These are phyloP conservation scores for Saturnispora dispora DNA, from an alignment of 805 yeast genomes.

Conservation along the genomic window DNA sequence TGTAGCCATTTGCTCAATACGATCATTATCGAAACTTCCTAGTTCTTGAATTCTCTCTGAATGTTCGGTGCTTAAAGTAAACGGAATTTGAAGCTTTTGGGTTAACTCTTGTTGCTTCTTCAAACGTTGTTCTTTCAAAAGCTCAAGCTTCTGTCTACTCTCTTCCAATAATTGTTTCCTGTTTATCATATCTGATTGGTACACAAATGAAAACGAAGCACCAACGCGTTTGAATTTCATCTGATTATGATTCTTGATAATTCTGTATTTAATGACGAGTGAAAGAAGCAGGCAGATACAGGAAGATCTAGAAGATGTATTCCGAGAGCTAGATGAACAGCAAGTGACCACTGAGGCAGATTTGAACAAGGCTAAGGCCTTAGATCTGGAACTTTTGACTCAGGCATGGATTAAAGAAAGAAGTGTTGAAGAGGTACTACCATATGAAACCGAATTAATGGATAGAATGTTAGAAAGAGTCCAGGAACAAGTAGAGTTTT, in stretches of 20 bases:
- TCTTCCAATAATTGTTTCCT: slow-evolving; percentile 34
- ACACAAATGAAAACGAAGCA: not conserved
- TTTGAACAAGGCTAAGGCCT: slow-evolving; percentile 19
- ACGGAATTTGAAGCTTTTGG: not conserved
- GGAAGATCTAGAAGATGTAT: slow-evolving; percentile 57
- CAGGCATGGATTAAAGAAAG: slow-evolving; percentile 78
- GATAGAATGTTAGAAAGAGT: slow-evolving; percentile 49
- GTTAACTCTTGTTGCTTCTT: not conserved
- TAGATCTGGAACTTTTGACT: slow-evolving; percentile 38
- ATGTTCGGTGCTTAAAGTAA: not conserved
- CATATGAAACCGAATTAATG: slow-evolving; percentile 56
- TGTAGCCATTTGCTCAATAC: not conserved
- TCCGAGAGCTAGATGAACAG: slow-evolving; percentile 50
- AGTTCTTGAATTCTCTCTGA: not conserved
- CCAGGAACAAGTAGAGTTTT: slow-evolving; percentile 61
- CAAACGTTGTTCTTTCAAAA: slow-evolving; percentile 29
- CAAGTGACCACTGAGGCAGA: slow-evolving; percentile 4
- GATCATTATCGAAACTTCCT: not conserved
- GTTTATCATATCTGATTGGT: slow-evolving; percentile 16
- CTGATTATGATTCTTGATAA: not conserved
- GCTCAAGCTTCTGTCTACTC: slow-evolving; percentile 41
- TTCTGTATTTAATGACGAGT: not conserved
- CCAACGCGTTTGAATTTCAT: slow-evolving; percentile 2
- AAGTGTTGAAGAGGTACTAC: slow-evolving; percentile 77
- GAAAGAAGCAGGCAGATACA: slow-evolving; percentile 2